Conservation (phyloP, 2,329 filamentous ascomycete species). For the Xylaria sp. region DNA sequence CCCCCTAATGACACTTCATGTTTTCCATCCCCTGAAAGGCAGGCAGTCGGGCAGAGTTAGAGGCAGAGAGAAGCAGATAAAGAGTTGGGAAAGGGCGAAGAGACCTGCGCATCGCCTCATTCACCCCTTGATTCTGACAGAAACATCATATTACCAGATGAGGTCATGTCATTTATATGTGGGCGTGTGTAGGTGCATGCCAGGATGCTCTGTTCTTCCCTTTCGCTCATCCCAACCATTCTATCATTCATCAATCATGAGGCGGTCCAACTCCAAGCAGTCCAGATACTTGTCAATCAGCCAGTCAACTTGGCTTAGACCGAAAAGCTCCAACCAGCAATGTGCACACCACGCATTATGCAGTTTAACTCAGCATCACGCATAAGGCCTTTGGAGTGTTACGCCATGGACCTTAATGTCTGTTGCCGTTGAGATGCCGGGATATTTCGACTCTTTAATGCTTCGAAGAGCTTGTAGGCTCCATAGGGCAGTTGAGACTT, state of each 20-base stretch:
- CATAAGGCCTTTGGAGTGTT: constrained; percentile 17
- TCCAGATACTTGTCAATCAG: constrained; percentile 30
- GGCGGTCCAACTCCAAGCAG: constrained; percentile 18
- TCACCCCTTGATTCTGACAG: constrained; percentile 23
- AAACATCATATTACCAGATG: constrained; percentile 10
- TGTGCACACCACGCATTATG: constrained; percentile 19
- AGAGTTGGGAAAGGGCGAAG: constrained; percentile 10
- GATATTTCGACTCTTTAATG: constrained; percentile 16
- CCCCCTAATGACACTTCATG: constrained; percentile 24
- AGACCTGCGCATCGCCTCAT: constrained; percentile 17
- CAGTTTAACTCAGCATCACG: constrained; percentile 22
- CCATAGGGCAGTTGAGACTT: constrained; percentile 20
- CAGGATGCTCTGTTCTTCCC: constrained; percentile 6
- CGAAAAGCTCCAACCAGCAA: constrained; percentile 19
- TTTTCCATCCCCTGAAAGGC: constrained; percentile 14
- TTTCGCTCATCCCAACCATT: constrained; percentile 18
- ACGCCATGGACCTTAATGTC: constrained; percentile 18
- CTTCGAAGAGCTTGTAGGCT: constrained; percentile 26
- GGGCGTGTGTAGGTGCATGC: constrained; percentile 15
- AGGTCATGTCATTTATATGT: constrained; percentile 25
- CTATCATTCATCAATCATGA: constrained; percentile 13
- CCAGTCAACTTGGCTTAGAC: constrained; percentile 30
- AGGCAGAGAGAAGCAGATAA: constrained; percentile 13
- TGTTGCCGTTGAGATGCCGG: constrained; percentile 10
- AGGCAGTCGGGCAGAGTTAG: constrained; percentile 17